Evolutionary conservation across 371 early-diverging fungal genomes (phyloP).

Genomic region (Mortierella sp.): DNA sequence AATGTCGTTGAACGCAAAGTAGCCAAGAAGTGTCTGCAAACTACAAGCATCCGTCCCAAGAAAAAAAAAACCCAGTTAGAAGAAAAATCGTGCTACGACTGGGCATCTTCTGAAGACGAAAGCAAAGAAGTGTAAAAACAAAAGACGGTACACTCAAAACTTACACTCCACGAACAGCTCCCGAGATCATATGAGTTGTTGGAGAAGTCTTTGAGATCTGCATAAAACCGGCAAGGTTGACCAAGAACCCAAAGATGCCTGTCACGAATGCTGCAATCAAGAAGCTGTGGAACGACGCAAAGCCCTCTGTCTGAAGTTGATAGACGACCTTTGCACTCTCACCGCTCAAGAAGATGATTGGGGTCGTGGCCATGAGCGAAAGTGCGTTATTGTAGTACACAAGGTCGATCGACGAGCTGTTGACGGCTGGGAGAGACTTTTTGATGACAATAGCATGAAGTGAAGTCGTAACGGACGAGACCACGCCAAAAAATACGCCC

Average conservation of each 20-base stretch:
- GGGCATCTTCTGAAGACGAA: too few relatives aligned
- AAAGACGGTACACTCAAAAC: neutral
- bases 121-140: neutral
- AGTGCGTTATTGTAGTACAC: constrained; percentile 71
- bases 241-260: constrained; percentile 67
- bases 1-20: constrained; percentile 56
- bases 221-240: constrained; percentile 69
- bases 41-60: too few relatives aligned
- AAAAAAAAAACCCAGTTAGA: too few relatives aligned
- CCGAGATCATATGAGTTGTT: constrained; percentile 65
- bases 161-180: constrained; percentile 58
- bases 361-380: constrained; percentile 52
- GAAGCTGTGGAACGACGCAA: constrained; percentile 36
- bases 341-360: constrained; percentile 58
- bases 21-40: constrained; percentile 63
- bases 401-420: constrained; percentile 62
- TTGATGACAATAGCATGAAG: constrained; percentile 71
- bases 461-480: constrained; percentile 65
- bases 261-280: constrained; percentile 56
- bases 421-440: constrained; percentile 56
- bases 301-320: neutral
- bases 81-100: neutral
- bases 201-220: constrained; percentile 72
- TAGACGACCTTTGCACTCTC: constrained; percentile 37
- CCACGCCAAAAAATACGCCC: constrained; percentile 60